These are phyloP conservation scores for Aspergillus sparsus DNA, from an alignment of 495 filamentous ascomycete genomes.

Conservation along the genomic window DNA sequence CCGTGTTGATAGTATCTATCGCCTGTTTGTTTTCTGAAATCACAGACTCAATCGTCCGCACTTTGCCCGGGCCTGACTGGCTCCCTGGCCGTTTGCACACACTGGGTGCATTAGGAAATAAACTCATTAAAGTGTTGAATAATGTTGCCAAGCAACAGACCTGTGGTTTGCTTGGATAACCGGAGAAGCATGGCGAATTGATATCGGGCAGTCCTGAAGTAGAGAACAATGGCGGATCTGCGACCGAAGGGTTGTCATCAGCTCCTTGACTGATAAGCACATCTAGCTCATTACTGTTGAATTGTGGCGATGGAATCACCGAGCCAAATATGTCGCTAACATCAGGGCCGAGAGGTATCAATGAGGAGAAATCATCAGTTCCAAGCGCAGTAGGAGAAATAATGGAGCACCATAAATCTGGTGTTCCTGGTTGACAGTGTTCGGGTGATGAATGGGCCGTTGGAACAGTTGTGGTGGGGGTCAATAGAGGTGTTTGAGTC, in stretches of 20 bases:
- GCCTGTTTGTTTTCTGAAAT: constrained; percentile 26
- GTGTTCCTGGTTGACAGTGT: background rate
- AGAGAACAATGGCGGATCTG: constrained; percentile 2
- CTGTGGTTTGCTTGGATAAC: background rate
- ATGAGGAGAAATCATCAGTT: constrained; percentile 7
- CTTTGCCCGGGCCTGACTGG: background rate
- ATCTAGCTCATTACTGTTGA: background rate
- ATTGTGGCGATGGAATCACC: constrained; percentile 6
- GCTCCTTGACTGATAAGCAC: background rate
- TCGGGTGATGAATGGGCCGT: constrained; percentile 2
- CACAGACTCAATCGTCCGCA: constrained; percentile 22
- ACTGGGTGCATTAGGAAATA: constrained; percentile 4
- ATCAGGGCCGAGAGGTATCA: constrained; percentile 2
- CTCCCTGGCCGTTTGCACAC: background rate
- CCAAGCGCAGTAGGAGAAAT: background rate
- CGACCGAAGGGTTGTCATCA: constrained; percentile 2
- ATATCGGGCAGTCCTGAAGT: background rate
- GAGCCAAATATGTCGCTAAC: constrained; percentile 5
- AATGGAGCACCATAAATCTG: constrained; percentile 9
- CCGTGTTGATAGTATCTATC: constrained; percentile 26
- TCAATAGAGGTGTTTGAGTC: constrained; percentile 5
- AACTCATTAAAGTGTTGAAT: background rate
- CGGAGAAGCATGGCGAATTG: background rate
- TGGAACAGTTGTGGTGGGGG: constrained; percentile 3
- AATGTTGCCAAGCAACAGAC: constrained; percentile 1